phyloP scores from a whole-genome alignment of 306 rosid species.

The Vicia villosa region DNA sequence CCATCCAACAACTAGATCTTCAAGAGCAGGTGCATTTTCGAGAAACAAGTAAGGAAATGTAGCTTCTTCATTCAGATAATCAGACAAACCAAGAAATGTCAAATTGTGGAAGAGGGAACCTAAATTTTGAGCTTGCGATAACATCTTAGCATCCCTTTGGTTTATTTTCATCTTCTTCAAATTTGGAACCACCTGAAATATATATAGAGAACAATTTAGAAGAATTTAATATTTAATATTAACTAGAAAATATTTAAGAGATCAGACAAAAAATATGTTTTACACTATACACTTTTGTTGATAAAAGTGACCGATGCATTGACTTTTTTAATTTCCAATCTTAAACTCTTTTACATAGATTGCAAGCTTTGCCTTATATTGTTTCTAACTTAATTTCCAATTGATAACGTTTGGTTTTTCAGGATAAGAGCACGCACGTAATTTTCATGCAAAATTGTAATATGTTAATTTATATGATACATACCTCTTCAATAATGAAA shows the following conservation, averaged over 20 bases:
- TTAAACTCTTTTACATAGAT: no score
- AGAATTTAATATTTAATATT: no score
- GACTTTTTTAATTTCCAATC: no score
- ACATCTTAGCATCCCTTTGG: neutral
- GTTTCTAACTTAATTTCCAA: neutral
- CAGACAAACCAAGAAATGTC: neutral
- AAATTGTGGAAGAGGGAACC: neutral
- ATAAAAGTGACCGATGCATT: no score
- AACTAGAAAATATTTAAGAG: no score
- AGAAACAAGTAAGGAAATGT: conserved; percentile 2
- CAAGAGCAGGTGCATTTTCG: neutral
- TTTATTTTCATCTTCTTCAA: neutral
- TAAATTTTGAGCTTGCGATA: neutral
- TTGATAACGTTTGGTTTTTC: neutral
- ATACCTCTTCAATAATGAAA: neutral
- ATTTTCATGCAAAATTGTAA: neutral
- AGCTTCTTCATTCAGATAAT: neutral
- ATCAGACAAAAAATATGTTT: no score
- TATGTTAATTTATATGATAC: neutral
- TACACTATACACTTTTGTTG: no score
- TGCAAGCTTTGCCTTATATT: no score
- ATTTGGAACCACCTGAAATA: neutral
- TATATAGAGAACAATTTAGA: no score
- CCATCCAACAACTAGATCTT: neutral
- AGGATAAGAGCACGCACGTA: neutral